Percentiles rank a stretch among this genome's conserved stretches.
Evolutionary conservation across 768 basidiomycete species (phyloP).

Genomic region (Trametes coccinea): DNA sequence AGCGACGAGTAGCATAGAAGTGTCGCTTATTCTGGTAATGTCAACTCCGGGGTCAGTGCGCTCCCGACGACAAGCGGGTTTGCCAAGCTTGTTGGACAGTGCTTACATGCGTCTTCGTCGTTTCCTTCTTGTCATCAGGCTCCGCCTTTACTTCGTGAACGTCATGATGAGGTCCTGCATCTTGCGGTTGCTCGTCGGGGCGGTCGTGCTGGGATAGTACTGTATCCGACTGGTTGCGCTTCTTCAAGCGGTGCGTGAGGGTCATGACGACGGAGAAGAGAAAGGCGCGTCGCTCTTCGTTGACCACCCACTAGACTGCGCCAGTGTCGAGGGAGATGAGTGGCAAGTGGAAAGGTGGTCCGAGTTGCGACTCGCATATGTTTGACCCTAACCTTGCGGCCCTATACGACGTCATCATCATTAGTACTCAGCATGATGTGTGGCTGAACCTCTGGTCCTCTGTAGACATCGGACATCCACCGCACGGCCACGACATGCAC

Average conservation of each 20-base stretch:
- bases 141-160: neutral
- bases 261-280: constrained; percentile 1
- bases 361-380: neutral
- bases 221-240: constrained; percentile 18
- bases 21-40: constrained; percentile 15
- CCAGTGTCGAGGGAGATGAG: too few species aligned
- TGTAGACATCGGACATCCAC: too few species aligned
- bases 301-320: too few species aligned
- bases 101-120: neutral
- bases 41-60: neutral
- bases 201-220: constrained; percentile 8
- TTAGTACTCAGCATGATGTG: too few species aligned
- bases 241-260: constrained; percentile 15
- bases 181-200: neutral
- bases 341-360: neutral
- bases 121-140: neutral
- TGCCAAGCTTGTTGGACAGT: neutral
- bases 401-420: too few species aligned
- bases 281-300: neutral
- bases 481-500: too few species aligned
- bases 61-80: neutral
- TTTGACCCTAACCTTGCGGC: neutral
- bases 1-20: constrained; percentile 44
- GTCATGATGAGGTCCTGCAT: neutral
- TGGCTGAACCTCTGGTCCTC: too few species aligned